Evolutionary conservation across 352 stramenopile species (phyloP).

Genomic region (Phytophthora pistaciae): DNA sequence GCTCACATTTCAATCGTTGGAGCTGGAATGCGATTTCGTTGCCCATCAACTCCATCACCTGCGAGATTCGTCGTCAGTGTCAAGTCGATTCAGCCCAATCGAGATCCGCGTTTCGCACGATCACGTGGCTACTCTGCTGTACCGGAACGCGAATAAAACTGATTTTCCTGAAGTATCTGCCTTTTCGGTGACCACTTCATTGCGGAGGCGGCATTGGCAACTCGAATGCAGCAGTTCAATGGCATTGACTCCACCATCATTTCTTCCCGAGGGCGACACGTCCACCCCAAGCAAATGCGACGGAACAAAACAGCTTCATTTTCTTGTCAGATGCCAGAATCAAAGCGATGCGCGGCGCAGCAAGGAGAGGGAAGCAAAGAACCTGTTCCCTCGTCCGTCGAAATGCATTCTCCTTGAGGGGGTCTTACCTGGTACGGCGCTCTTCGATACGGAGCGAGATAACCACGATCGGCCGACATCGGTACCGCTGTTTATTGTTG

Average conservation of each 20-base stretch:
- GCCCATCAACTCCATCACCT: constrained; percentile 47
- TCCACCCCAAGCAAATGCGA: not conserved
- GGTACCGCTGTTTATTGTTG: constrained; percentile 21
- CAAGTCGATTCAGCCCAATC: constrained; percentile 60
- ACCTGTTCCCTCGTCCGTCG: constrained; percentile 6
- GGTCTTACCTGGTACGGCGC: constrained; percentile 10
- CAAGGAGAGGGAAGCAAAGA: constrained; percentile 13
- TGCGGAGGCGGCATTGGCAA: constrained; percentile 54
- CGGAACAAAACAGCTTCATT: constrained; percentile 23
- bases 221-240: constrained; percentile 51
- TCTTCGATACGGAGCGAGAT: constrained; percentile 1
- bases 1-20: constrained; percentile 56
- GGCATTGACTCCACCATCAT: constrained; percentile 12
- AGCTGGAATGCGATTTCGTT: constrained; percentile 49
- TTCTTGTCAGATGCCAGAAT: constrained; percentile 36
- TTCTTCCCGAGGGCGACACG: not conserved
- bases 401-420: constrained; percentile 26
- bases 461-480: constrained; percentile 20
- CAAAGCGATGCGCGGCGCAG: constrained; percentile 23
- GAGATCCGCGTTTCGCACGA: constrained; percentile 54
- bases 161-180: constrained; percentile 8
- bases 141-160: not conserved
- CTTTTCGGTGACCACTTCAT: constrained; percentile 58
- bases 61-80: constrained; percentile 55
- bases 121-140: constrained; percentile 29